A percentile compares a stretch with the other conserved stretches of the same genome.
Evolutionary conservation across 169 alveolate genomes (phyloP).

Genomic region (Plasmodium inui): DNA sequence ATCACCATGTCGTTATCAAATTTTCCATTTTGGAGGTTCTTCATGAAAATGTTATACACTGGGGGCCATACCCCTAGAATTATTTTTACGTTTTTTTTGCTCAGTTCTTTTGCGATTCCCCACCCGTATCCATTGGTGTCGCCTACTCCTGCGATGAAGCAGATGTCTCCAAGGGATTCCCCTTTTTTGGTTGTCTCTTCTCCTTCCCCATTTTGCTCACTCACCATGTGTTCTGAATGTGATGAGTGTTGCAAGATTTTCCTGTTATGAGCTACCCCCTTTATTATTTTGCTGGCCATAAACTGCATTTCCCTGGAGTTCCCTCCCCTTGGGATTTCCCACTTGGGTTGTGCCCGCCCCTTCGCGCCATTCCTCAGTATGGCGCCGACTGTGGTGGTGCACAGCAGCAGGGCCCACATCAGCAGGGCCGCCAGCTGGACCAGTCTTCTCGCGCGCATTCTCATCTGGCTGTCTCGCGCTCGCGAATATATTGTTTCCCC

Average conservation of each 20-base stretch:
- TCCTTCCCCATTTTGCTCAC: not conserved
- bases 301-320: not conserved
- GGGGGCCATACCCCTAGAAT: slow-evolving; percentile 83
- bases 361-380: not conserved
- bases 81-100: slow-evolving; percentile 78
- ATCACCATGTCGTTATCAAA: slow-evolving; percentile 74
- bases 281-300: not conserved
- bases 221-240: not conserved
- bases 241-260: not conserved
- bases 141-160: slow-evolving; percentile 80
- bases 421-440: not conserved
- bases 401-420: not conserved
- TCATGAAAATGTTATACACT: slow-evolving; percentile 76
- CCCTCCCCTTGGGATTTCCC: not conserved
- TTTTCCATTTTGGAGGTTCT: slow-evolving; percentile 53
- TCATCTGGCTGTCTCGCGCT: not conserved
- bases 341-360: not conserved
- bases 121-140: slow-evolving; percentile 84
- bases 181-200: not conserved
- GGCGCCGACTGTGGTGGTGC: not conserved
- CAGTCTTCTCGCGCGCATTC: not conserved
- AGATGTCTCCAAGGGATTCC: slow-evolving; percentile 16
- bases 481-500: not conserved
- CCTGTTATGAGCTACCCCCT: not conserved
- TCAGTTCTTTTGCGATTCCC: slow-evolving; percentile 81